Percentiles rank a stretch among this genome's conserved stretches.
Conservation (phyloP, 2,329 filamentous ascomycete genomes). For the Aspergillus awamori region DNA sequence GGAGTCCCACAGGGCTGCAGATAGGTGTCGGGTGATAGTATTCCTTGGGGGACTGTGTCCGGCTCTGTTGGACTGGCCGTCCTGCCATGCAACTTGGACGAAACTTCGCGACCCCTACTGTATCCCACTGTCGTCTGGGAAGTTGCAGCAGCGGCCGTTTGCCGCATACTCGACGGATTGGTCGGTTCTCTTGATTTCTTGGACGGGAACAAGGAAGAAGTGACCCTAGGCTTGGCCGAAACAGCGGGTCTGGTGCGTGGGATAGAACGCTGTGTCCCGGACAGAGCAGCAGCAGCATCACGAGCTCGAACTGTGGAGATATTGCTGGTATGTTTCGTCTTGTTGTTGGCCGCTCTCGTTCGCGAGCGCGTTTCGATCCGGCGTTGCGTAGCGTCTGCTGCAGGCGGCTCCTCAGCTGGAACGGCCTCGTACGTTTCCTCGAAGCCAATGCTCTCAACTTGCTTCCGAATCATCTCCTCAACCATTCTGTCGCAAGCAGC, state of each 20-base stretch:
- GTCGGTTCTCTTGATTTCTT: slow-evolving; percentile 51
- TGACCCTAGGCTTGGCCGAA: slow-evolving; percentile 37
- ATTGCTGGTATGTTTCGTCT: slow-evolving; percentile 28
- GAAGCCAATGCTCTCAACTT: slow-evolving; percentile 66
- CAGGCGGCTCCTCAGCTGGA: slow-evolving; percentile 30
- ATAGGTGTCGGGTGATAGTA: slow-evolving; percentile 47
- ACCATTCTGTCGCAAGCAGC: slow-evolving; percentile 65
- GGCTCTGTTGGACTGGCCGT: slow-evolving; percentile 25
- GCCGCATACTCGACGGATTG: slow-evolving; percentile 58
- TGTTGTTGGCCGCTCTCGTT: slow-evolving; percentile 30
- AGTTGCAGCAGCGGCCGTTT: slow-evolving; percentile 64
- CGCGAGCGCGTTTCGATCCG: slow-evolving; percentile 27
- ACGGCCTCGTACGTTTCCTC: slow-evolving; percentile 60
- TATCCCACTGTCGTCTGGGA: slow-evolving; percentile 86
- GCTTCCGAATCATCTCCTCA: slow-evolving; percentile 68
- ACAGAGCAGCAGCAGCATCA: slow-evolving; percentile 45
- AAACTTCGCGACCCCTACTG: slow-evolving; percentile 66
- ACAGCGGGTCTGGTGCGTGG: slow-evolving; percentile 35
- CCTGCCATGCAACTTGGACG: slow-evolving; percentile 34
- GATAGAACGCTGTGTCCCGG: slow-evolving; percentile 34
- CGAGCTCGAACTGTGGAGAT: slow-evolving; percentile 46
- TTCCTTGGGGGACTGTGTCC: slow-evolving; percentile 27
- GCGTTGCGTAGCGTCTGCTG: slow-evolving; percentile 39
- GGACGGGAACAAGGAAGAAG: slow-evolving; percentile 35
- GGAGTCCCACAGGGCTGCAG: slow-evolving; percentile 47